phyloP scores from a whole-genome alignment of 2,329 filamentous ascomycete species.

The Colletotrichum paranaense region DNA sequence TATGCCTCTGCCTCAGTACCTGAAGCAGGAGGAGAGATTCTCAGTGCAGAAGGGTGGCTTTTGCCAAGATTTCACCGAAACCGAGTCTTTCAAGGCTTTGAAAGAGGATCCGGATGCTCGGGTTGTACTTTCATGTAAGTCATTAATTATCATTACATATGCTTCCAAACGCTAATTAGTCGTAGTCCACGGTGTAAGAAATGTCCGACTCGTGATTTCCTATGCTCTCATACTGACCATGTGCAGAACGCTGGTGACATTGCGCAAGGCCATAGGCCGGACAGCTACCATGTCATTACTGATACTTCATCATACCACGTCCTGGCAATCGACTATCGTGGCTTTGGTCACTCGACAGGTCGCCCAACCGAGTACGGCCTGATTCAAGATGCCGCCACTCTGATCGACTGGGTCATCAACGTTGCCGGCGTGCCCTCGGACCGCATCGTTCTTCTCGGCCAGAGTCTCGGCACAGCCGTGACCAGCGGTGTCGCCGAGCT shows the following conservation, averaged over 20 bases:
- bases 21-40: constrained; percentile 74
- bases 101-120: constrained; percentile 71
- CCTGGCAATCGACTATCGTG: constrained; percentile 90
- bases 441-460: constrained; percentile 84
- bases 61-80: constrained; percentile 64
- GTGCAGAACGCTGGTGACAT: constrained; percentile 85
- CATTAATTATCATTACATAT: constrained; percentile 17
- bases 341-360: constrained; percentile 86
- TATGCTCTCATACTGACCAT: neutral
- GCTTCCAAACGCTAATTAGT: constrained; percentile 7
- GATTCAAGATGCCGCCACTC: constrained; percentile 79
- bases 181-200: constrained; percentile 71
- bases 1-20: constrained; percentile 81
- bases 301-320: constrained; percentile 82
- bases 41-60: constrained; percentile 62
- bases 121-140: constrained; percentile 73
- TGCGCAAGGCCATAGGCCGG: constrained; percentile 80
- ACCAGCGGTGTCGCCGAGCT: constrained; percentile 79
- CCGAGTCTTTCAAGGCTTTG: constrained; percentile 70
- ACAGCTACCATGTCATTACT: constrained; percentile 81
- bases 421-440: constrained; percentile 73
- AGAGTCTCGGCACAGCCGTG: constrained; percentile 90
- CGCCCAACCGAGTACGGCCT: constrained; percentile 82
- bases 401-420: constrained; percentile 78
- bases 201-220: constrained; percentile 40